A percentile compares a stretch with the other conserved stretches of the same genome.
Evolutionary conservation across 2,329 filamentous ascomycete genomes (phyloP).

Genomic region (Gremmenia infestans): DNA sequence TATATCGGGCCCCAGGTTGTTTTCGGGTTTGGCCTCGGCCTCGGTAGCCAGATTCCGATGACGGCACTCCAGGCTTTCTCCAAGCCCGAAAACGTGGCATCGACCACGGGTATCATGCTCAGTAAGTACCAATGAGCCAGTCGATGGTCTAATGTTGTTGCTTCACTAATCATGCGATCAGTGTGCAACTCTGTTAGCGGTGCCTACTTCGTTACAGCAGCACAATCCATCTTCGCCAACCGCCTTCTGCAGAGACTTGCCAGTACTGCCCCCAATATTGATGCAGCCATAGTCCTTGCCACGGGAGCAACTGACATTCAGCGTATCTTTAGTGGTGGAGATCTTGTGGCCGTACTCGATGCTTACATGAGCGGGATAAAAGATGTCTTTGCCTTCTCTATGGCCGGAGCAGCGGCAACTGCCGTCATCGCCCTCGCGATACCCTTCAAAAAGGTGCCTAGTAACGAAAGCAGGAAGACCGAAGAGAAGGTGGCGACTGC

Average conservation of each 20-base stretch:
- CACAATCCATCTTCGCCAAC: slow-evolving; percentile 22
- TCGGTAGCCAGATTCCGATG: slow-evolving; percentile 35
- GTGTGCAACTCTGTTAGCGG: slow-evolving; percentile 17
- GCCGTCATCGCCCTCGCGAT: slow-evolving; percentile 16
- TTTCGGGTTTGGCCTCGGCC: slow-evolving; percentile 39
- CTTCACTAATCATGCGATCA: not conserved
- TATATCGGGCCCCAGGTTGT: slow-evolving; percentile 49
- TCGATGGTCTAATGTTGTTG: not conserved
- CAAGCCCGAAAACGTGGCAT: slow-evolving; percentile 22
- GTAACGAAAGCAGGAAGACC: too few species aligned
- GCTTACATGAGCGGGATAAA: slow-evolving; percentile 18
- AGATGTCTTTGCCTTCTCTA: slow-evolving; percentile 11
- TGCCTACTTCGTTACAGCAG: slow-evolving; percentile 15
- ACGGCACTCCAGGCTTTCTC: slow-evolving; percentile 19
- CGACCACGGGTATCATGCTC: slow-evolving; percentile 20
- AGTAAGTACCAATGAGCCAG: not conserved
- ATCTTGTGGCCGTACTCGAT: slow-evolving; percentile 7
- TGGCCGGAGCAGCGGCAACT: slow-evolving; percentile 6
- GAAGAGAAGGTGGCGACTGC: too few species aligned
- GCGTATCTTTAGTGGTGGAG: slow-evolving; percentile 2
- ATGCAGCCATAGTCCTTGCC: slow-evolving; percentile 5
- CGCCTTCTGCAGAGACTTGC: slow-evolving; percentile 11
- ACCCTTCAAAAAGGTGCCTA: slow-evolving; percentile 14
- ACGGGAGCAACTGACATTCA: slow-evolving; percentile 10
- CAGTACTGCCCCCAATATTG: slow-evolving; percentile 6